Evolutionary conservation across 495 filamentous ascomycete species (phyloP), one percentile per base, ranked within the genome.

Genomic region (Penicillium paxilli): DNA sequence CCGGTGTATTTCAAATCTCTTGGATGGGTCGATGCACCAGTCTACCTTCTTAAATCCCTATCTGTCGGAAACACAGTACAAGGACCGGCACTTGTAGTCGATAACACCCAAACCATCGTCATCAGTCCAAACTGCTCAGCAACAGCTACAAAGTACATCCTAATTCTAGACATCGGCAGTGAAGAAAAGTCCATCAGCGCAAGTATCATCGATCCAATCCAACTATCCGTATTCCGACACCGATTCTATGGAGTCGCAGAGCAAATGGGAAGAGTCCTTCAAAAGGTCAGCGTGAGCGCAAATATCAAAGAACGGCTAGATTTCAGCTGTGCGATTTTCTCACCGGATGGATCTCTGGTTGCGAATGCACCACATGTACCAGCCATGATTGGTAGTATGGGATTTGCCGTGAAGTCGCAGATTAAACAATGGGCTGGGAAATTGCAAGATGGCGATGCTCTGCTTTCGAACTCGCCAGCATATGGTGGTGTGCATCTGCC

Each of bases 101-200:
- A 96, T 63, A 88, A 90, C 25, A 96, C 92, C 5, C 92, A 96
- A 68, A 96, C 92, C 0, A 91, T 96, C 51, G 86, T 96, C 3
- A 80, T 96, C 19, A 87, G 88, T 0, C 92, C 90, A 5, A 81
- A 80, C 11, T 83, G 89, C 10, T 80, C 81, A n/a, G 68, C 21
- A 1, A 63, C 49, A 33, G 33, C 63, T 10, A 50, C 59, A 23
- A 57, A 91, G 86, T 1, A 91, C 90, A 63, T 86, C 90, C 79
- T 95, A 14, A 86, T 92, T 63, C 84, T 74, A 53, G 52, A 69
- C 2, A 89, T 95, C 3, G 87, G 91, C 87, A 91, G 6, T 14
- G 11, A 7, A 14, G 4, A 85, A 83, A 63, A 82, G 12, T 11
- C 74, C 91, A 28, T n/a, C n/a, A 82, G 49, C 7, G 47, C 58